phyloP scores from a whole-genome alignment of 225 moss, liverwort and hornwort genomes.

The Pseudoscleropodium purum region DNA sequence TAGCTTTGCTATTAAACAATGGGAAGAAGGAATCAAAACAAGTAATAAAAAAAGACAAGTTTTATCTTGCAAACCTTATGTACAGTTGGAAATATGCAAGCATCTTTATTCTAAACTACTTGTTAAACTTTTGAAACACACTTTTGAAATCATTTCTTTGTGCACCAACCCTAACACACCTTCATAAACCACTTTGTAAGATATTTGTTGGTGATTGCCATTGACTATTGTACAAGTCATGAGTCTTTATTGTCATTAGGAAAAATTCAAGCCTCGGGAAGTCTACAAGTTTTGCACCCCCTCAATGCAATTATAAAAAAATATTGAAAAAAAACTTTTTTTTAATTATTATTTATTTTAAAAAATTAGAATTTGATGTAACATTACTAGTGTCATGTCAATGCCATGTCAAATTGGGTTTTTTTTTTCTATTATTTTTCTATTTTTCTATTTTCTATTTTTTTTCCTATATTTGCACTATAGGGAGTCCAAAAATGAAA shows the following conservation, averaged over 20 bases:
- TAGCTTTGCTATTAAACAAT: neutral
- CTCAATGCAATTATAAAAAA: too few species aligned
- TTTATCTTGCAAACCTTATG: fast-evolving
- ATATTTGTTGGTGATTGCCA: neutral
- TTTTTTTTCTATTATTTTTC: too few species aligned
- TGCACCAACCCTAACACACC: fast-evolving
- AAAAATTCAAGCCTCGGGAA: too few species aligned
- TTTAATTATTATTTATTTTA: too few species aligned
- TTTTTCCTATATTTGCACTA: too few species aligned
- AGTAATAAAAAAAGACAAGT: neutral
- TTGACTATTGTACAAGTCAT: neutral
- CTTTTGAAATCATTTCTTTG: neutral
- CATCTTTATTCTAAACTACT: neutral
- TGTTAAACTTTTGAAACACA: neutral
- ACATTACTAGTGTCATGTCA: too few species aligned
- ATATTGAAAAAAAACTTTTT: too few species aligned
- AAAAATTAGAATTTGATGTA: too few species aligned
- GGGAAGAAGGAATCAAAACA: fast-evolving
- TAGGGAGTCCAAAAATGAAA: too few species aligned
- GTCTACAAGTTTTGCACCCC: too few species aligned
- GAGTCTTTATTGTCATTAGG: neutral
- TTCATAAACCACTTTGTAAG: neutral
- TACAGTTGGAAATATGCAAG: neutral
- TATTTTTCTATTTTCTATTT: too few species aligned
- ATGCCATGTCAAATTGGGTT: too few species aligned